These are phyloP conservation scores for Fusarium nelsonii DNA, from an alignment of 2,329 filamentous ascomycete species.

Conservation along the genomic window DNA sequence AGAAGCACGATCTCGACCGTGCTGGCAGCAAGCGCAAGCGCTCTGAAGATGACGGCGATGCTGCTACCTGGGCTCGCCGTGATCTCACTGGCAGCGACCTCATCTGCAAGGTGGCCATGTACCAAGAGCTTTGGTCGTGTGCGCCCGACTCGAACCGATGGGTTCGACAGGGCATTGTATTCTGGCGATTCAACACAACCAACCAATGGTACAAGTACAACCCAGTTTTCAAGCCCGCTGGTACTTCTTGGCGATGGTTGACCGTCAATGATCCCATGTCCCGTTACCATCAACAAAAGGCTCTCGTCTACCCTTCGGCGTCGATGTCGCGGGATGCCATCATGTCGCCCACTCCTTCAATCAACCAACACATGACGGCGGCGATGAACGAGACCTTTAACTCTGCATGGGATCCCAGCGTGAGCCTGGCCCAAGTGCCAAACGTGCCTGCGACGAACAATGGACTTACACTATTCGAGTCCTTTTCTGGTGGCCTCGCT, in stretches of 20 bases:
- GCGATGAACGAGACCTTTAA: constrained; percentile 70
- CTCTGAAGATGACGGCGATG: constrained; percentile 57
- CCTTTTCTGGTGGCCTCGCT: constrained; percentile 65
- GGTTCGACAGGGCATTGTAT: constrained; percentile 69
- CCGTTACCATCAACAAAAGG: constrained; percentile 67
- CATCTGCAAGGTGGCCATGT: constrained; percentile 73
- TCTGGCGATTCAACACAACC: constrained; percentile 72
- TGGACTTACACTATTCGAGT: constrained; percentile 60
- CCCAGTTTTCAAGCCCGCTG: constrained; percentile 63
- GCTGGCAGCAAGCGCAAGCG: constrained; percentile 56
- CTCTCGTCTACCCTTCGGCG: constrained; percentile 54
- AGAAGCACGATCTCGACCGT: constrained; percentile 53
- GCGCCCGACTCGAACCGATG: constrained; percentile 62
- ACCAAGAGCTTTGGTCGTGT: constrained; percentile 73
- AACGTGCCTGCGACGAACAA: constrained; percentile 52
- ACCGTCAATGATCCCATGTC: constrained; percentile 71
- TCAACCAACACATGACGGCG: constrained; percentile 65
- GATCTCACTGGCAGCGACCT: constrained; percentile 66
- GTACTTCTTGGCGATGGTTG: constrained; percentile 72
- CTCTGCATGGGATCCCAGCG: constrained; percentile 59
- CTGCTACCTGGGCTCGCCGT: constrained; percentile 55
- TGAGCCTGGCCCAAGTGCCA: constrained; percentile 51
- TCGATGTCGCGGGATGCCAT: constrained; percentile 57
- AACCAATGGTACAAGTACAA: constrained; percentile 65
- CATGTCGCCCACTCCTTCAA: constrained; percentile 66